phyloP scores from a whole-genome alignment of 139 green algal species.

The Tetraselmis chui region DNA sequence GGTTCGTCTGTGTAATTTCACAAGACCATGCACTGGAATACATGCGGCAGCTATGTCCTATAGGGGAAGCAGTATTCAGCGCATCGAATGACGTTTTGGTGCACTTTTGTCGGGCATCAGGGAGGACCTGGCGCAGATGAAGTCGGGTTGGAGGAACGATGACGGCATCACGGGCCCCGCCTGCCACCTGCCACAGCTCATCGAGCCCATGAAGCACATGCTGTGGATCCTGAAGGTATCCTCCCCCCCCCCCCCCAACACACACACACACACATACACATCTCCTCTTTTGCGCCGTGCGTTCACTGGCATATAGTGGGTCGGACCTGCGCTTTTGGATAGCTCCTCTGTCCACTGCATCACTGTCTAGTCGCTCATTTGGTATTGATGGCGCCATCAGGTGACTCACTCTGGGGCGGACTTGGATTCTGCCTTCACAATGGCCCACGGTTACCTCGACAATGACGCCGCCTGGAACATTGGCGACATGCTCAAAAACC shows the following conservation, averaged over 20 bases:
- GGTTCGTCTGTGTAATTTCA: too few species aligned
- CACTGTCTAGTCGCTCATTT: slow-evolving; percentile 69
- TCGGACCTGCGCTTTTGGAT: slow-evolving; percentile 49
- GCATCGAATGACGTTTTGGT: slow-evolving; percentile 47
- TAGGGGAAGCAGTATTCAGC: slow-evolving; percentile 58
- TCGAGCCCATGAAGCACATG: slow-evolving; percentile 74
- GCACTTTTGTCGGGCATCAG: background rate
- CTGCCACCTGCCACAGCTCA: slow-evolving; percentile 82
- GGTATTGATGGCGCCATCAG: slow-evolving; percentile 25
- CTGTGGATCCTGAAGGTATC: slow-evolving; percentile 77
- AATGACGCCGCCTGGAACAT: slow-evolving; percentile 55
- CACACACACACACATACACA: too few species aligned
- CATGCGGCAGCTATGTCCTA: slow-evolving; percentile 33
- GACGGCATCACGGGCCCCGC: slow-evolving; percentile 21
- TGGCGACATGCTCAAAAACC: slow-evolving; percentile 69
- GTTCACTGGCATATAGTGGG: slow-evolving; percentile 58
- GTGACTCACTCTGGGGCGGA: slow-evolving; percentile 48
- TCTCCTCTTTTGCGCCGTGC: slow-evolving; percentile 76
- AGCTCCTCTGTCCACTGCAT: slow-evolving; percentile 66
- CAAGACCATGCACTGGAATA: slow-evolving; percentile 69
- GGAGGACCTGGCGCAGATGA: slow-evolving; percentile 14
- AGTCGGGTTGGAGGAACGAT: slow-evolving; percentile 23
- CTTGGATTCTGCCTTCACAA: slow-evolving; percentile 70
- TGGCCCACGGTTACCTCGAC: slow-evolving; percentile 60
- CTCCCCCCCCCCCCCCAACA: too few species aligned